Percentiles rank a stretch among this genome's conserved stretches.
These are phyloP conservation scores for Trichosphaerium sp. DNA, from an alignment of 78 protist genomes.

Conservation along the genomic window DNA sequence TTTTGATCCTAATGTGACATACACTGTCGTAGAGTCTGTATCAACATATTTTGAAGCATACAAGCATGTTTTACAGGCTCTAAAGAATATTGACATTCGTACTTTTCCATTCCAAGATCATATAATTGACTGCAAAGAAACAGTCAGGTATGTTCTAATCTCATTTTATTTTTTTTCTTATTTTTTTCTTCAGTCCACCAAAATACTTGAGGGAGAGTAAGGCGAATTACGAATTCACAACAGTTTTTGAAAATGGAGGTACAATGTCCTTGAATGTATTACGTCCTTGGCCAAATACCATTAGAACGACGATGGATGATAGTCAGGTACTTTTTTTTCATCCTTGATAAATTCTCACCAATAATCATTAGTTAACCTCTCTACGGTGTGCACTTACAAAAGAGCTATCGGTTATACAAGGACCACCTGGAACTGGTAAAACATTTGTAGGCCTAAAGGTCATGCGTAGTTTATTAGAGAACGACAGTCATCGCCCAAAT, in stretches of 20 bases:
- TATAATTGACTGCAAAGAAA: too few relatives aligned
- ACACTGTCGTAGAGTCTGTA: neutral
- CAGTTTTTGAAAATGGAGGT: neutral
- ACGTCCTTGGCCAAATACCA: neutral
- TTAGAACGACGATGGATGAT: neutral
- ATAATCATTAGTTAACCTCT: too few relatives aligned
- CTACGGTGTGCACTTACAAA: slow-evolving; percentile 5
- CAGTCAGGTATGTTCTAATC: too few relatives aligned
- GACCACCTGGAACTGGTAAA: slow-evolving; percentile 66
- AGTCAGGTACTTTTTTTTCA: slow-evolving; percentile 1
- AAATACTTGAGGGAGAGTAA: too few relatives aligned
- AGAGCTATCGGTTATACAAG: slow-evolving; percentile 31
- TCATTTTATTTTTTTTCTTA: too few relatives aligned
- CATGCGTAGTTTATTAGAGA: neutral
- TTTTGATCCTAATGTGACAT: neutral
- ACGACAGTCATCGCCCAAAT: neutral
- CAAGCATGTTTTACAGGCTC: neutral
- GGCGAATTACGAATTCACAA: too few relatives aligned
- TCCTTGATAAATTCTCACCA: too few relatives aligned
- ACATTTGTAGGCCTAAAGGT: slow-evolving; percentile 14
- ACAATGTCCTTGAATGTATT: neutral
- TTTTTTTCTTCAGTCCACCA: too few relatives aligned
- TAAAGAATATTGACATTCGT: neutral
- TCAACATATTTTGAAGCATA: slow-evolving; percentile 9
- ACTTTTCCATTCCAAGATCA: too few relatives aligned